phyloP scores from a whole-genome alignment of 2,329 filamentous ascomycete genomes.

The Teratosphaeria nubilosa region DNA sequence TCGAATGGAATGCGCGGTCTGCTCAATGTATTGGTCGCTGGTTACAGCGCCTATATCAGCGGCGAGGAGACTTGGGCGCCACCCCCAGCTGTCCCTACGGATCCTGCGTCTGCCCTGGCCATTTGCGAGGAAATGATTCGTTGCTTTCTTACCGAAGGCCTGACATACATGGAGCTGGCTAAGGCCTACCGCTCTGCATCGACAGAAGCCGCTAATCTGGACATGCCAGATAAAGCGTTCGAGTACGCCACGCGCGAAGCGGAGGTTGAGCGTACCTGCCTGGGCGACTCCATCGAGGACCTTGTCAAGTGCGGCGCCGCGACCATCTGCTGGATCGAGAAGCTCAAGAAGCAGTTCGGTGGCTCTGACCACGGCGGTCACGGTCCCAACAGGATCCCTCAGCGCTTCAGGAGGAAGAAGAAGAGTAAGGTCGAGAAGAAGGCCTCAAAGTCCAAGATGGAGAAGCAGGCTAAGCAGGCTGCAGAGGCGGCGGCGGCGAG shows the following conservation, averaged over 20 bases:
- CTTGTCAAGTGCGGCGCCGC: conserved; percentile 3
- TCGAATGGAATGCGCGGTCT: neutral
- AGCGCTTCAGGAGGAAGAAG: neutral
- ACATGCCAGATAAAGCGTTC: conserved; percentile 9
- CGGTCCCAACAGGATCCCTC: conserved; percentile 7
- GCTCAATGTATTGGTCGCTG: neutral
- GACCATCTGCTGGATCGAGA: conserved; percentile 4
- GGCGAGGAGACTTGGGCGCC: neutral
- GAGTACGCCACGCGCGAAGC: conserved; percentile 14
- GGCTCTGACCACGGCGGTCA: neutral
- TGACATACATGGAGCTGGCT: conserved; percentile 30
- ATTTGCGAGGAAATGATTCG: conserved; percentile 53
- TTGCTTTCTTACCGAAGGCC: conserved; percentile 82
- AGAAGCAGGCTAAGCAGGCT: neutral
- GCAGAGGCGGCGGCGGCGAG: neutral
- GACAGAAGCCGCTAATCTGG: conserved; percentile 8
- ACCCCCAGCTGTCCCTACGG: conserved; percentile 7
- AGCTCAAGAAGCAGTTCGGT: neutral
- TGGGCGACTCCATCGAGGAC: conserved; percentile 12
- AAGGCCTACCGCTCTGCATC: conserved; percentile 17
- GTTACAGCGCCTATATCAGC: conserved; percentile 6
- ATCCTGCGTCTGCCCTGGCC: neutral
- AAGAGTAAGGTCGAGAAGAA: neutral
- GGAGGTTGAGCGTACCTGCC: conserved; percentile 19
- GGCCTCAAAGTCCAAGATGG: neutral